phyloP scores from a whole-genome alignment of 2,329 filamentous ascomycete species.

The Fusarium pininemorale region DNA sequence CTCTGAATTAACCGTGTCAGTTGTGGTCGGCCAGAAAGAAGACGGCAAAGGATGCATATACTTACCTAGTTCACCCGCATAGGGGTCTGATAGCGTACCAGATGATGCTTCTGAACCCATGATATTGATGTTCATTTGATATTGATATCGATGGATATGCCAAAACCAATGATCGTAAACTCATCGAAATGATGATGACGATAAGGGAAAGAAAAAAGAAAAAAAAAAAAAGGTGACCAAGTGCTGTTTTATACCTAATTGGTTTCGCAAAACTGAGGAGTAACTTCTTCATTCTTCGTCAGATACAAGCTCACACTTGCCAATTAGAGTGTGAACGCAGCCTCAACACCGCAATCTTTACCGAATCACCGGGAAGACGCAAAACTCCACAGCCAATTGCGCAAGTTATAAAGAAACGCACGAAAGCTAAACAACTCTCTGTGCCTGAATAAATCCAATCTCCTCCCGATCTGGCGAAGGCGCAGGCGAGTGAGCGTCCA shows the following conservation, averaged over 20 bases:
- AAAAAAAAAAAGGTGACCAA: neutral
- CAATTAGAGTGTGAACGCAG: neutral
- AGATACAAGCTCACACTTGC: neutral
- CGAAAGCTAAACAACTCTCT: neutral
- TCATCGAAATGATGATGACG: neutral
- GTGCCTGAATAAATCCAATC: neutral
- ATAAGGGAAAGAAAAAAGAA: rapidly evolving
- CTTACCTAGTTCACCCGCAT: neutral
- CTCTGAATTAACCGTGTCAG: neutral
- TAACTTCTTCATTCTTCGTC: neutral
- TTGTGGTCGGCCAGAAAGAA: neutral
- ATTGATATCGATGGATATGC: neutral
- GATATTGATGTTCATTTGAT: neutral
- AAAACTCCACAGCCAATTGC: neutral
- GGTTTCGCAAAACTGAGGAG: neutral
- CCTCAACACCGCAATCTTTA: neutral
- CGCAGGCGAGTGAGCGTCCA: neutral
- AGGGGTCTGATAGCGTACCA: neutral
- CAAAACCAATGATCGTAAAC: neutral
- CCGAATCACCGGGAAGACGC: too few relatives aligned
- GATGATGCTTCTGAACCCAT: neutral
- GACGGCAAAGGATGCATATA: neutral
- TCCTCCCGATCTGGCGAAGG: neutral
- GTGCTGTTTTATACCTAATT: neutral
- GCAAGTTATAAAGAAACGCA: neutral